These are phyloP conservation scores for Boletus sp. DNA, from an alignment of 768 basidiomycete species.

Conservation along the genomic window DNA sequence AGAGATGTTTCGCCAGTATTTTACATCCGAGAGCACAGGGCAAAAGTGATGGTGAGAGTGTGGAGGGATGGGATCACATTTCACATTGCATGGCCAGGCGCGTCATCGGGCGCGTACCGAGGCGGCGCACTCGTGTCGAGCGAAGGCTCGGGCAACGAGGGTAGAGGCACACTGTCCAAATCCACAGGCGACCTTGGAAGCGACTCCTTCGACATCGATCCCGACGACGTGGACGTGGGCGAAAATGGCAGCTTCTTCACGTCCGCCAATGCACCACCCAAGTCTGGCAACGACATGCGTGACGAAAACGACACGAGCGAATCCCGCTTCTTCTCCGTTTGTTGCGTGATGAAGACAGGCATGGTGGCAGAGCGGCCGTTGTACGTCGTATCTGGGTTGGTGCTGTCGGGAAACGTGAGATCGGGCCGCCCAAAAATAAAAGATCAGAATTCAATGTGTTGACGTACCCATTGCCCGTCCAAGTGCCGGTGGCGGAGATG, in stretches of 20 bases:
- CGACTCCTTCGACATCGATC: constrained; percentile 28
- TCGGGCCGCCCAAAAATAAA: neutral
- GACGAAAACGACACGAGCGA: constrained; percentile 47
- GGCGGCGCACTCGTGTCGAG: constrained; percentile 16
- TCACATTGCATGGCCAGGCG: constrained; percentile 17
- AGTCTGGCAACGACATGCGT: constrained; percentile 41
- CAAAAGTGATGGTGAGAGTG: no score
- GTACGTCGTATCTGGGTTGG: constrained; percentile 22
- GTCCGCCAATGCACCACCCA: constrained; percentile 33
- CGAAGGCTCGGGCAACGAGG: constrained; percentile 18
- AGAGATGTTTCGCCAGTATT: neutral
- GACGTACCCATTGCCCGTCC: constrained; percentile 28
- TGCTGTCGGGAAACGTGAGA: constrained; percentile 14
- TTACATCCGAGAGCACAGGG: neutral
- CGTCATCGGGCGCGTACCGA: constrained; percentile 21
- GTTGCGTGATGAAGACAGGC: constrained; percentile 47
- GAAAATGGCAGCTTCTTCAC: constrained; percentile 22
- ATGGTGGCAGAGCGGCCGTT: constrained; percentile 24
- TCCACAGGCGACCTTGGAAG: constrained; percentile 24
- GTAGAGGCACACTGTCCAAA: constrained; percentile 10
- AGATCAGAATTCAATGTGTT: neutral
- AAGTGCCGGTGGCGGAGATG: constrained; percentile 21
- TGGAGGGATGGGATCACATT: neutral
- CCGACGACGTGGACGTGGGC: constrained; percentile 17
- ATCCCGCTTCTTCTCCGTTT: constrained; percentile 44